A percentile compares a stretch with the other conserved stretches of the same genome.
phyloP scores from a whole-genome alignment of 192 early-diverging fungal genomes.

The Mortierella antarctica region DNA sequence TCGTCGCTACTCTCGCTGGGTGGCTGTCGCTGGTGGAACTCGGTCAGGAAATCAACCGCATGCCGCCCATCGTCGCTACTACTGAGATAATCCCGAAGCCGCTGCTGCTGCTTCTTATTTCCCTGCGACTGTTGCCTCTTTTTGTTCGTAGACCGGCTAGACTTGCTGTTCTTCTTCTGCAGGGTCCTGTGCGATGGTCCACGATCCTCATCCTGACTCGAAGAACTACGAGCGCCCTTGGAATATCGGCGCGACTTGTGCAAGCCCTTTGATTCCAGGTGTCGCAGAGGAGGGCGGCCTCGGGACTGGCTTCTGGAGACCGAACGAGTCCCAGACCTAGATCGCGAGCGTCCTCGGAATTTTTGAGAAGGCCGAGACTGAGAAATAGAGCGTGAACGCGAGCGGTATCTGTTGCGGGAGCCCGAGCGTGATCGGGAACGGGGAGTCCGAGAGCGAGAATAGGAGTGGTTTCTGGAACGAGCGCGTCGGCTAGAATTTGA shows the following conservation, averaged over 20 bases:
- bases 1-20: constrained; percentile 42
- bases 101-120: constrained; percentile 47
- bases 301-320: constrained; percentile 28
- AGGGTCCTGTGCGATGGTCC: constrained; percentile 11
- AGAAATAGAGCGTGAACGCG: constrained; percentile 23
- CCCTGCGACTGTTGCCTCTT: neutral
- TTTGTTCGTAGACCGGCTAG: constrained; percentile 6
- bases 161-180: constrained; percentile 20
- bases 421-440: constrained; percentile 25
- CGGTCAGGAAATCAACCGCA: constrained; percentile 59
- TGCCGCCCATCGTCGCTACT: constrained; percentile 57
- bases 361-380: constrained; percentile 13
- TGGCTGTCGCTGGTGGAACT: constrained; percentile 56
- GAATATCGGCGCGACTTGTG: constrained; percentile 6
- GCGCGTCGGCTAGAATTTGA: constrained; percentile 21
- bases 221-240: constrained; percentile 19
- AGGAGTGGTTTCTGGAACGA: constrained; percentile 21
- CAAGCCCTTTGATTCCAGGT: constrained; percentile 18
- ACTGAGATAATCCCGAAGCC: constrained; percentile 62
- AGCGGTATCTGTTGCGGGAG: constrained; percentile 19
- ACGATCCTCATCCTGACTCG: constrained; percentile 44
- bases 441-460: constrained; percentile 22
- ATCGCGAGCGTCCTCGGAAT: constrained; percentile 12
- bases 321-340: constrained; percentile 21
- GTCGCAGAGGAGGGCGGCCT: constrained; percentile 14